A percentile compares a stretch with the other conserved stretches of the same genome.
Evolutionary conservation across 192 early-diverging fungal genomes (phyloP).

Genomic region (Coemansia sp.): DNA sequence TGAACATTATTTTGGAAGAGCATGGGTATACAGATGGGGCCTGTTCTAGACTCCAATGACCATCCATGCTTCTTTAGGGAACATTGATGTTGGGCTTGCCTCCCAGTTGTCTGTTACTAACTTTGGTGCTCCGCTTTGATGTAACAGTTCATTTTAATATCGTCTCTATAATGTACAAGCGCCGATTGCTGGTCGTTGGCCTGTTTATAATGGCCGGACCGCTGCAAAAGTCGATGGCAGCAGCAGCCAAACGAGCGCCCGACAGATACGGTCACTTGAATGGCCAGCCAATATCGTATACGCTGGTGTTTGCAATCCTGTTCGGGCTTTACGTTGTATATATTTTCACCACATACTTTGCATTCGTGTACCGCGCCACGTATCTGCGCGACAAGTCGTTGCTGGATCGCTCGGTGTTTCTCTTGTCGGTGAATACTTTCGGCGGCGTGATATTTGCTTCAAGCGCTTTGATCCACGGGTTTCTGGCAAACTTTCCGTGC

Average conservation of each 20-base stretch:
- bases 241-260: background rate
- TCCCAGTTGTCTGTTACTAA: background rate
- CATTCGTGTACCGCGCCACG: constrained; percentile 27
- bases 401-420: constrained; percentile 26
- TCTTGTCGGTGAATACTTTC: constrained; percentile 13
- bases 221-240: background rate
- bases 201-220: background rate
- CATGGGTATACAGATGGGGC: background rate
- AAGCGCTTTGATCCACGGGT: constrained; percentile 12
- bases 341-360: constrained; percentile 7
- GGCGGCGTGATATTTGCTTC: constrained; percentile 10
- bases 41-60: background rate
- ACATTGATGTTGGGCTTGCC: background rate
- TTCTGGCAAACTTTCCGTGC: constrained; percentile 29
- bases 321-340: constrained; percentile 16
- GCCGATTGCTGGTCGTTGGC: background rate
- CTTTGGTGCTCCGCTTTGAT: background rate
- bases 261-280: background rate
- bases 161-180: background rate
- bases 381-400: constrained; percentile 23
- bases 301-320: constrained; percentile 10
- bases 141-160: background rate
- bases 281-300: constrained; percentile 4
- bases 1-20: background rate
- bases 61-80: background rate